Evolutionary conservation across 23 red algal genomes (phyloP), one percentile per base, ranked within the genome.

Genomic region (Chondrus crispus): DNA sequence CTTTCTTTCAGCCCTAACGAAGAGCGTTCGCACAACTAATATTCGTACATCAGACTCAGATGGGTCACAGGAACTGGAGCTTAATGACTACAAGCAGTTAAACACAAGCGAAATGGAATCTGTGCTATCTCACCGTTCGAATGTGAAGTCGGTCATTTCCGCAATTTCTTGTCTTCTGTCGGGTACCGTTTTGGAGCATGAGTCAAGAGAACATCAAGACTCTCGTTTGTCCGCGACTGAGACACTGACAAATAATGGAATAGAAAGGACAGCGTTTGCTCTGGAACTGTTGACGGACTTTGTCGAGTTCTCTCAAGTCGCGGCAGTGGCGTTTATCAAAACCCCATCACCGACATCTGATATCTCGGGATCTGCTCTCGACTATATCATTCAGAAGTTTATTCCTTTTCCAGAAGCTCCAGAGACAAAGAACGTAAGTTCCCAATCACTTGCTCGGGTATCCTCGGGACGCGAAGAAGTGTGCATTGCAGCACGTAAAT

Each of bases 231-330:
- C 1, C 4, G 8, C 9, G 11, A 9, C 30, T 68, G 30, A 4
- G 62, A 36, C 30, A 30, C 30, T 11, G 62, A 1, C n/a, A 55
- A 55, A 46, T 42, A 29, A 36, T 18, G 62, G 40, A 2, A 43
- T 48, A n/a, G 77, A 74, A 28, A 49, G 84, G 13, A 11, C 79
- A 22, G 47, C 53, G 35, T 93, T 85, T 51, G 89, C 89, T 28
- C 55, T 93, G 19, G 69, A 85, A 14, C 84, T 60, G 14, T 49
- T 93, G 66, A 55, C 89, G 26, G 89, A 93, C 14, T 57, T 93
- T 37, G 77, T 93, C 40, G 74, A 93, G 36, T 69, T 93, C 14
- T 85, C 64, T 40, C 89, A 58, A 12, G 76, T 89, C 26, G 85
- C 85, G 28, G 85, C 85, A 9, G 68, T 89, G 14, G 85, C 85